phyloP scores from a whole-genome alignment of 1,284 basidiomycete genomes.

The Ceratobasidium sp. region DNA sequence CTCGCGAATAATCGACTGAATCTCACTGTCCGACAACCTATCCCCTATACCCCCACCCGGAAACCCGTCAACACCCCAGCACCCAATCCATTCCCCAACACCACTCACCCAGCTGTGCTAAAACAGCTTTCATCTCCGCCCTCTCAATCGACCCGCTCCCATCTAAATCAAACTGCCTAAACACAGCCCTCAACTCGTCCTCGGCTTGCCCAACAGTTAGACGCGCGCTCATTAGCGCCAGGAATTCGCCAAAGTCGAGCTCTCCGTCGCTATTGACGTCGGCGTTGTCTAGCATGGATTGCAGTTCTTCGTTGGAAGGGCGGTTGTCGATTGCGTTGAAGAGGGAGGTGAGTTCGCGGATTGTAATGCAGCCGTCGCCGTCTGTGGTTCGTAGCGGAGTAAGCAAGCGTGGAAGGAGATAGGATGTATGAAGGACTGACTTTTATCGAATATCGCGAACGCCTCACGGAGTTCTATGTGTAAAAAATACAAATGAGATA shows the following conservation, averaged over 20 bases:
- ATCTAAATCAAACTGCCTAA: conserved; percentile 75
- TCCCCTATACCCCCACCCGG: conserved; percentile 65
- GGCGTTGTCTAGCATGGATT: conserved; percentile 71
- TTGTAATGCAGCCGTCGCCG: conserved; percentile 73
- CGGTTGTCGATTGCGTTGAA: conserved; percentile 73
- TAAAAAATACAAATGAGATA: too few species aligned
- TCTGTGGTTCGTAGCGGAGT: conserved; percentile 57
- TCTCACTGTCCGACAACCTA: conserved; percentile 70
- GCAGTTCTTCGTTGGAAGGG: conserved; percentile 70
- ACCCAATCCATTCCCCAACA: not conserved
- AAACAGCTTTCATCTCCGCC: conserved; percentile 59
- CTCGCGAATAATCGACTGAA: conserved; percentile 73
- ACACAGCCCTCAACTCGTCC: conserved; percentile 72
- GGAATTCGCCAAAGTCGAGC: conserved; percentile 70
- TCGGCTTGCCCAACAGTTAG: conserved; percentile 57
- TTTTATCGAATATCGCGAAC: conserved; percentile 71
- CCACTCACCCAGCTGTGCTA: conserved; percentile 54
- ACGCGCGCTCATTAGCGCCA: conserved; percentile 65
- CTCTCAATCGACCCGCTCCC: conserved; percentile 68
- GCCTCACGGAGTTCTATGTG: conserved; percentile 74
- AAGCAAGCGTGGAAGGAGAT: not conserved
- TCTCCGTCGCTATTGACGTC: conserved; percentile 72
- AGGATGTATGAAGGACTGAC: conserved; percentile 53
- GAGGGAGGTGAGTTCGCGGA: conserved; percentile 71
- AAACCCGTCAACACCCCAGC: conserved; percentile 62